Percentiles rank a stretch among this genome's conserved stretches.
These are phyloP conservation scores for Diplosphaera chodatii DNA, from an alignment of 139 green algal species.

Conservation along the genomic window DNA sequence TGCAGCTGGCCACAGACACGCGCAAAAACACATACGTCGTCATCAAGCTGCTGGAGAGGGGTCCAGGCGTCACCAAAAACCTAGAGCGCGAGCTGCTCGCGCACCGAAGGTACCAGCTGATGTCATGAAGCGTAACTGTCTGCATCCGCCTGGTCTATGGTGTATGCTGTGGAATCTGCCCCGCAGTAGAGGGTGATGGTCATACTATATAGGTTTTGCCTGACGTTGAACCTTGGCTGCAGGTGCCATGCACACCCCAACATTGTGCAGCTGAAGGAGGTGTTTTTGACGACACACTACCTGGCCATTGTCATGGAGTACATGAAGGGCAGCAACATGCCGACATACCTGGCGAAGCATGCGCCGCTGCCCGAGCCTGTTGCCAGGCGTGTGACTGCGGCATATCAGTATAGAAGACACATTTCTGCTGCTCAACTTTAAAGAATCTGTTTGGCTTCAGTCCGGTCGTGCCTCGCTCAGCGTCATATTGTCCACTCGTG, in stretches of 20 bases:
- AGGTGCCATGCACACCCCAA: slow-evolving; percentile 30
- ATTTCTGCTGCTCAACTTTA: too few relatives aligned
- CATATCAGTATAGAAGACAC: too few relatives aligned
- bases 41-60: slow-evolving; percentile 35
- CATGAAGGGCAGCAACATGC: slow-evolving; percentile 50
- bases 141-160: too few relatives aligned
- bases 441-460: too few relatives aligned
- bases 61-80: slow-evolving; percentile 12
- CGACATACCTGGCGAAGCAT: slow-evolving; percentile 33
- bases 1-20: background rate
- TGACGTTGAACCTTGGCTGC: background rate
- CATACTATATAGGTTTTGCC: too few relatives aligned
- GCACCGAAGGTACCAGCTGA: slow-evolving; percentile 18
- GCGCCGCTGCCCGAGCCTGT: slow-evolving; percentile 9
- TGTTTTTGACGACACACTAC: slow-evolving; percentile 47
- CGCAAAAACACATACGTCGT: slow-evolving; percentile 13
- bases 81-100: slow-evolving; percentile 28
- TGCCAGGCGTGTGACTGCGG: slow-evolving; percentile 12
- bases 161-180: too few relatives aligned
- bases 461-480: too few relatives aligned
- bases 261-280: slow-evolving; percentile 30
- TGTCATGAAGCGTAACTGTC: too few relatives aligned
- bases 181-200: too few relatives aligned
- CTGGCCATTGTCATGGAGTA: slow-evolving; percentile 76
- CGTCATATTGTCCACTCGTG: slow-evolving; percentile 61